Base-by-base conservation (phyloP, 1,139 yeast species). In the Nakaseomyces bracarensis region DNA sequence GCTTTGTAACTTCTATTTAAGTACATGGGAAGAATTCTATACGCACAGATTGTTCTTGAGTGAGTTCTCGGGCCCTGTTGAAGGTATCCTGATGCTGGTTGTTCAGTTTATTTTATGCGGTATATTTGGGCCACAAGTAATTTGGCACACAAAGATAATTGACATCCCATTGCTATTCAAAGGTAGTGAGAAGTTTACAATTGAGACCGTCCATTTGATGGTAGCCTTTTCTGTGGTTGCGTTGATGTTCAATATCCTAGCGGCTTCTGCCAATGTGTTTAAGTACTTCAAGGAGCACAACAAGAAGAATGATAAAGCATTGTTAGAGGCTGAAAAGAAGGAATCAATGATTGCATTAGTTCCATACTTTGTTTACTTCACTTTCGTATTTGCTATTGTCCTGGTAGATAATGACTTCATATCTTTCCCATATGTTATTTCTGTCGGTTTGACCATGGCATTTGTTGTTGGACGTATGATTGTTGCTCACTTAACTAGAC, bases 21-120 rank as follows among this genome's bases (percentile, higher is more conserved):
- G 94, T 38, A 89, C 97, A 0, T 89, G 97, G 97, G 97, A 89
- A 65, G 96, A 87, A 59, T 89, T 76, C 60, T 93, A 87, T 57
- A 89, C 97, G 1, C 95, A 87, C 53, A 82, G 81, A 26, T 69
- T 89, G 47, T 89, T 72, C 61, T 69, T 89, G 43, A 79, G 93
- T 35, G 77, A 75, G 48, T 82, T 86, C 55, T 82, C 93, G 16
- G 97, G 97, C 1, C 97, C 97, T 0, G 97, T 89, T 2, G 97
- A 89, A 64, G 97, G 97, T 3, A 84, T 89, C 30, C 62, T 86
- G 50, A 71, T 82, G 68, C 69, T 87, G 40, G 63, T 76, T 31
- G 63, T 55, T 0, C 65, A 78, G 15, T 84, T 75, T 56, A 46
- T 76, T 4, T 38, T 75, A 14, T 82, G 95, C 1, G 95, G 87